Base-by-base conservation (phyloP, 805 yeast species). In the fission yeast (Schizosaccharomyces pombe) region DNA sequence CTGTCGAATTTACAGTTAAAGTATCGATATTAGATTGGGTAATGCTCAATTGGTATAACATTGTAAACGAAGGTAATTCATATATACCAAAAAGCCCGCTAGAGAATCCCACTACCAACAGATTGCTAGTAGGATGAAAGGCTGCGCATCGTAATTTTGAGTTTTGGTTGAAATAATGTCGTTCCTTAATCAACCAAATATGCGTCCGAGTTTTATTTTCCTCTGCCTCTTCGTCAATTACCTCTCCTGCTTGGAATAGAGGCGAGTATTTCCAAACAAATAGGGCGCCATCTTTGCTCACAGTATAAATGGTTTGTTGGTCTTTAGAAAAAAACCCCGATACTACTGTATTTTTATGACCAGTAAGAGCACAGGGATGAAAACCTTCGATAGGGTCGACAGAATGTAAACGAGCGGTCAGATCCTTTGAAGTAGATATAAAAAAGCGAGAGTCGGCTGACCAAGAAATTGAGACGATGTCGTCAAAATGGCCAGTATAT, bases 261-360 rank as follows among this genome's bases (percentile, higher is more conserved):
- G 75, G 75, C 1, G 81, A 74, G 64, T 82, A 91, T 63, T 85
- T 86, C 97, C 98, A 91, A 62, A 76, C 76, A 64, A 87, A 84
- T 55, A 89, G 69, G 0, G 98, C 95, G 55, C 97, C 98, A 63
- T 91, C 98, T 65, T 82, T 84, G 64, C 94, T 83, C 16, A 91
- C 74, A 0, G 97, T 87, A 63, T 85, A 89, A 52, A 91, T 85
- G 55, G 78, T 75, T 63, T 91, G 96, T 68, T 91, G 98, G 55
- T 79, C 76, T n/a, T 74, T 74, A 60, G 82, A 79, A 68, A 91
- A 91, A 61, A 85, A 89, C 1, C 97, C 95, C 51, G 77, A 78
- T 47, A 87, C 67, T 1, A 91, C 94, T 57, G 81, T 77, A 65
- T 89, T 97, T 59, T 89, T 74, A 65, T 91, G 98, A 1, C 98